These are phyloP conservation scores for Acidomyces sp. DNA, from an alignment of 495 filamentous ascomycete genomes.

Conservation along the genomic window DNA sequence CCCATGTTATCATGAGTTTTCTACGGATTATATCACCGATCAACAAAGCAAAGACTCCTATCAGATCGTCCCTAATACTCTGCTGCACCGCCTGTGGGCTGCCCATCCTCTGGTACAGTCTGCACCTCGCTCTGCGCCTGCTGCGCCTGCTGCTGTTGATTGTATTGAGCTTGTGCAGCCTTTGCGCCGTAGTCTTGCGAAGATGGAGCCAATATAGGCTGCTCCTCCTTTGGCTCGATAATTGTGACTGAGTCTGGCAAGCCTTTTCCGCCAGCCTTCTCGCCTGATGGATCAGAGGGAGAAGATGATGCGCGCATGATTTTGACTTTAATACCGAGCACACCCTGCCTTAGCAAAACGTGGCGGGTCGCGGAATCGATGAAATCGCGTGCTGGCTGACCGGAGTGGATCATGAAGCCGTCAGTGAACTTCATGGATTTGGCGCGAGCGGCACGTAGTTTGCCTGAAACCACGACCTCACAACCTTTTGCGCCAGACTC, in stretches of 20 bases:
- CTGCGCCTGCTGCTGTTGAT: conserved; percentile 54
- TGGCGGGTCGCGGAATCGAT: conserved; percentile 96
- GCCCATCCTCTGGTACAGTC: conserved; percentile 6
- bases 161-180: conserved; percentile 74
- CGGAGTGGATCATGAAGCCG: conserved; percentile 99
- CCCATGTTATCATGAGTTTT: no score
- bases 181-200: conserved; percentile 98
- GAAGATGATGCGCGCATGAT: conserved; percentile 87
- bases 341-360: conserved; percentile 98
- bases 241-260: conserved; percentile 96
- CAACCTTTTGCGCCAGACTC: conserved; percentile 98
- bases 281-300: conserved; percentile 51
- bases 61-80: no score
- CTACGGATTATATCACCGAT: no score
- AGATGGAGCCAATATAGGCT: conserved; percentile 80
- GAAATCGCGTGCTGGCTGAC: conserved; percentile 98
- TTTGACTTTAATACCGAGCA: conserved; percentile 99
- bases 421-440: conserved; percentile 99
- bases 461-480: conserved; percentile 97
- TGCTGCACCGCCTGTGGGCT: conserved; percentile 5
- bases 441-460: conserved; percentile 94
- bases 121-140: conserved; percentile 23
- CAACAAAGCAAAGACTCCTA: no score
- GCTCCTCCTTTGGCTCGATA: conserved; percentile 99
- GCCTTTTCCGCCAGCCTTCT: conserved; percentile 94